Conservation (phyloP, 306 rosid species). For the Medicago truncatula region DNA sequence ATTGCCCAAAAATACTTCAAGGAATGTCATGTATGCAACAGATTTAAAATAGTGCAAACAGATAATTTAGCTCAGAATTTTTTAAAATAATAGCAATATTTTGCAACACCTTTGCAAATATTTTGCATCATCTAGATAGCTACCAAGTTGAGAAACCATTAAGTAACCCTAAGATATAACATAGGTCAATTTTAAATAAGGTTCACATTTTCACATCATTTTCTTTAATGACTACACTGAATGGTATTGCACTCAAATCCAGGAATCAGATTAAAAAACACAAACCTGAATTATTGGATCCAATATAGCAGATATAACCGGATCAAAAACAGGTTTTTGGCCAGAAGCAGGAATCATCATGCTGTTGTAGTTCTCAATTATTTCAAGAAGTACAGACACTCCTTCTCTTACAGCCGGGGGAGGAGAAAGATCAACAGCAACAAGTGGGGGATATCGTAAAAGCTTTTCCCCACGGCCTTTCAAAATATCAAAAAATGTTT, state of each 20-base stretch:
- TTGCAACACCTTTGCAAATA: conserved; percentile 30
- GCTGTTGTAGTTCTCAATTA: conserved; percentile 81
- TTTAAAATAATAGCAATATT: conserved; percentile 30
- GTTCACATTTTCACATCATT: conserved; percentile 25
- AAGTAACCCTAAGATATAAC: conserved; percentile 2
- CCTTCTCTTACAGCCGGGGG: conserved; percentile 98
- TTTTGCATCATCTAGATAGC: conserved; percentile 13
- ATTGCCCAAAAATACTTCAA: conserved; percentile 21
- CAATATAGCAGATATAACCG: conserved; percentile 85
- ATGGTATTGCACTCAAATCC: conserved; percentile 27
- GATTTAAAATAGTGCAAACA: conserved; percentile 7
- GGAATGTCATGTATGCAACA: background rate
- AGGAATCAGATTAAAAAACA: conserved; percentile 32
- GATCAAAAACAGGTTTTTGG: conserved; percentile 78
- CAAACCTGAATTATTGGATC: conserved; percentile 94
- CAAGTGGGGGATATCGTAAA: conserved; percentile 91
- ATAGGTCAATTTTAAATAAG: conserved; percentile 27
- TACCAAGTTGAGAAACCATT: conserved; percentile 6
- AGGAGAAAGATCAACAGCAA: conserved; percentile 94
- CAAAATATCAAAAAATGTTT: conserved; percentile 89
- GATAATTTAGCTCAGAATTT: conserved; percentile 24
- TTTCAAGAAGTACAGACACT: conserved; percentile 88
- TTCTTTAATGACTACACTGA: conserved; percentile 26
- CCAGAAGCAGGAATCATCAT: conserved; percentile 88
- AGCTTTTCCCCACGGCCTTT: conserved; percentile 91